phyloP scores from a whole-genome alignment of 2,329 filamentous ascomycete species.

The Penicillium crustosum region DNA sequence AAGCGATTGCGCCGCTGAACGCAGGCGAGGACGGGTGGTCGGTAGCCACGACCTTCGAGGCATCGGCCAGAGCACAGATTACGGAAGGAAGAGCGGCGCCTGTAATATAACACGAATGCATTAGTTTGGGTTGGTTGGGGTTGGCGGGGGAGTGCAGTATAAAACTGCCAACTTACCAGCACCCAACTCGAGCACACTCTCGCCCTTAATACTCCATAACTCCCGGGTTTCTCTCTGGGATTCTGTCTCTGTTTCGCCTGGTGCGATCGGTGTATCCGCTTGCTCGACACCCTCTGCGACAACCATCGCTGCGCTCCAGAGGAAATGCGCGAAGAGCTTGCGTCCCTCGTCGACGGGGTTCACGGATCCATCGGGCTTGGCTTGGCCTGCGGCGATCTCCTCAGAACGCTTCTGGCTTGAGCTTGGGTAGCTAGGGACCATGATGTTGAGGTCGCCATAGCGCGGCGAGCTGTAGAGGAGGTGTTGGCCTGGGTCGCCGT shows the following conservation, averaged over 20 bases:
- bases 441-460: constrained; percentile 43
- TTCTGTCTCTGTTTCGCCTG: constrained; percentile 11
- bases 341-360: constrained; percentile 47
- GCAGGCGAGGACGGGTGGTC: constrained; percentile 51
- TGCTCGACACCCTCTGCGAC: constrained; percentile 44
- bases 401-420: constrained; percentile 29
- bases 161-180: constrained; percentile 53
- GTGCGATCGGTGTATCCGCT: constrained; percentile 22
- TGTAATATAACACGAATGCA: constrained; percentile 13
- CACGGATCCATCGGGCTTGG: constrained; percentile 6
- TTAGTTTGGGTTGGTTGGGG: neutral
- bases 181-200: constrained; percentile 59
- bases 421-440: constrained; percentile 45
- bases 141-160: neutral
- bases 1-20: constrained; percentile 43
- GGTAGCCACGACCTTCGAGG: constrained; percentile 48
- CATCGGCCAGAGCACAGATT: constrained; percentile 38
- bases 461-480: constrained; percentile 51
- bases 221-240: constrained; percentile 12
- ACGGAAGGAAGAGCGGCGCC: constrained; percentile 46
- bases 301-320: constrained; percentile 57
- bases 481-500: constrained; percentile 53
- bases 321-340: constrained; percentile 58
- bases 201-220: constrained; percentile 48
- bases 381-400: constrained; percentile 16